These are phyloP conservation scores for Mycena galopus DNA, from an alignment of 768 basidiomycete genomes.

Conservation along the genomic window DNA sequence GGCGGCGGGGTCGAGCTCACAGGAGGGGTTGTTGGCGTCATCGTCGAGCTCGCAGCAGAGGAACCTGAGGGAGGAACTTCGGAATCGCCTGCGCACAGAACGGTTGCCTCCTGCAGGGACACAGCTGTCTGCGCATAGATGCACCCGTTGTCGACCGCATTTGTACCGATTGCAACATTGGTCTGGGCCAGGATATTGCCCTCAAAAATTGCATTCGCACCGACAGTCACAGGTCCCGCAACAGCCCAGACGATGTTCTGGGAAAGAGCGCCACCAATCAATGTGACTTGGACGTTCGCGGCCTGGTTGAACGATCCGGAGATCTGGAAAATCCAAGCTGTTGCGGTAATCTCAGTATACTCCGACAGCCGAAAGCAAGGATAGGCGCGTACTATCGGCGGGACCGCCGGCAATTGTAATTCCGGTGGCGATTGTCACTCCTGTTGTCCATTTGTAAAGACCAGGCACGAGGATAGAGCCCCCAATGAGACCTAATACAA, in stretches of 20 bases:
- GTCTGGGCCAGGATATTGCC: slow-evolving; percentile 20
- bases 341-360: neutral
- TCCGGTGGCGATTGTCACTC: slow-evolving; percentile 11
- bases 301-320: slow-evolving; percentile 12
- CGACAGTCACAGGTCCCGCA: slow-evolving; percentile 1
- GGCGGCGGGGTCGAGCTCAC: neutral
- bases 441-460: slow-evolving; percentile 24
- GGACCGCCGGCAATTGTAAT: slow-evolving; percentile 19
- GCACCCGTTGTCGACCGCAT: slow-evolving; percentile 10
- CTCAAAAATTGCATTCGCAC: neutral
- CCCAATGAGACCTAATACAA: slow-evolving; percentile 3
- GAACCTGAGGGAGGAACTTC: neutral
- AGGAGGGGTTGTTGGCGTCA: neutral
- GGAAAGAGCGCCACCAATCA: slow-evolving; percentile 8
- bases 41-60: neutral
- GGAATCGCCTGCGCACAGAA: neutral
- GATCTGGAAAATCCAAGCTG: slow-evolving; percentile 29
- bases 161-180: neutral
- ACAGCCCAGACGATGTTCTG: slow-evolving; percentile 21
- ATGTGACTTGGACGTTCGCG: neutral
- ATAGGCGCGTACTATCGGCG: slow-evolving; percentile 9
- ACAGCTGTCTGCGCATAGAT: slow-evolving; percentile 13
- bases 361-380: neutral
- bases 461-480: slow-evolving; percentile 18
- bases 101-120: slow-evolving; percentile 1